A percentile compares a stretch with the other conserved stretches of the same genome.
Evolutionary conservation across 225 moss, liverwort and hornwort genomes (phyloP).

Genomic region (Asterella californica): DNA sequence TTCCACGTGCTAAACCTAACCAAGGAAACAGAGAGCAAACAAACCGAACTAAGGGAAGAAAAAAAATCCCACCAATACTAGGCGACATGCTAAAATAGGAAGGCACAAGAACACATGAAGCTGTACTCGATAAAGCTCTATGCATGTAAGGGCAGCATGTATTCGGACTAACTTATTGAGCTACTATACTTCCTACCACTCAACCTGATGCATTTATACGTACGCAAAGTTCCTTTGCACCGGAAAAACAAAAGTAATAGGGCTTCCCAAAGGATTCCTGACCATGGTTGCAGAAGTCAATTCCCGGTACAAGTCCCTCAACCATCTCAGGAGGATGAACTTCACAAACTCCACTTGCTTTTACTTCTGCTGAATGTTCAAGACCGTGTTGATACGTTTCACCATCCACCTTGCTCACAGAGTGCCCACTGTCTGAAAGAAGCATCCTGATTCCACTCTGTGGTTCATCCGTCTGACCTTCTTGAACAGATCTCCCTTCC

Average conservation of each 20-base stretch:
- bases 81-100: too few species aligned
- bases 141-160: too few species aligned
- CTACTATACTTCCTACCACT: too few species aligned
- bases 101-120: too few species aligned
- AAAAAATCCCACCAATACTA: too few species aligned
- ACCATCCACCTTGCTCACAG: not conserved
- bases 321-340: slow-evolving; percentile 45
- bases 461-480: not conserved
- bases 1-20: not conserved
- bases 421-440: slow-evolving; percentile 1
- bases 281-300: slow-evolving; percentile 99
- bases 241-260: not conserved
- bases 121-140: too few species aligned
- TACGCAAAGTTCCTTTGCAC: not conserved
- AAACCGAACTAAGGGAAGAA: not conserved
- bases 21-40: not conserved
- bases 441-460: not conserved
- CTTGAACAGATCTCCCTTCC: not conserved
- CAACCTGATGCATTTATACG: too few species aligned
- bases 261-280: slow-evolving; percentile 1
- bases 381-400: not conserved
- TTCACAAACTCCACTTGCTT: slow-evolving; percentile 16
- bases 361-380: slow-evolving; percentile 21
- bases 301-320: slow-evolving; percentile 94
- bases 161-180: not conserved